Evolutionary conservation across 140 eudicot species (phyloP), one percentile per base, ranked within the genome.

Genomic region (Erigeron philadelphicus): DNA sequence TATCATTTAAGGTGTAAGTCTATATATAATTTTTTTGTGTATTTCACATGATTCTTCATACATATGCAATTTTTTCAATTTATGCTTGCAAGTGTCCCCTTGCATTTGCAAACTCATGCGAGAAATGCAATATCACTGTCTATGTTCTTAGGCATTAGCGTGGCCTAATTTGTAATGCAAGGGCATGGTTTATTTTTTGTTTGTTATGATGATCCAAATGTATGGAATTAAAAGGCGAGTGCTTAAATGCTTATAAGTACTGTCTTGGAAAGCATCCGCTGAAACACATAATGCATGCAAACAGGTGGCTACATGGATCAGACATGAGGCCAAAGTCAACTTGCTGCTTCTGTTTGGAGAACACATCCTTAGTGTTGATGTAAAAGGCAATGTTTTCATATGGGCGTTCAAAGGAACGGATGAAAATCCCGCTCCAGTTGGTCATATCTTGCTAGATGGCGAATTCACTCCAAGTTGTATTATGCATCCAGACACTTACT

Each of bases 401-500:
- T 93, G 99, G 99, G 93, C 86, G 9, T 93, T 93, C 25, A 93
- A 93, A 83, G 95, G 87, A 63, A 72, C 77, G 4, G 85, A 88
- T 17, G 83, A 86, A 70, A 86, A 81, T 80, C 79, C 59, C 4
- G 62, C 88, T 73, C 99, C 99, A 19, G 66, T 85, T 72, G 95
- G 89, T 52, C 91, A 87, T 64, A 86, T 93, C 61, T 66, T 81
- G 49, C 79, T 87, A 11, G 95, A 79, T 53, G 79, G 61, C 40
- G 79, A 85, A 44, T 83, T 89, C 82, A 81, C 75, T 42, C 95
- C 99, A 52, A 87, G 78, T 71, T 93, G 99, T 77, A 78, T 93
- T 56, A 89, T 85, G 90, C 99, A 93, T 77, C 99, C 99, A 13
- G 99, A 89, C 80, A 89, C 99, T 64, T 93, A 93, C 75, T 75